These are phyloP conservation scores for Phyllachora maydis DNA, from an alignment of 2,329 filamentous ascomycete genomes.

Conservation along the genomic window DNA sequence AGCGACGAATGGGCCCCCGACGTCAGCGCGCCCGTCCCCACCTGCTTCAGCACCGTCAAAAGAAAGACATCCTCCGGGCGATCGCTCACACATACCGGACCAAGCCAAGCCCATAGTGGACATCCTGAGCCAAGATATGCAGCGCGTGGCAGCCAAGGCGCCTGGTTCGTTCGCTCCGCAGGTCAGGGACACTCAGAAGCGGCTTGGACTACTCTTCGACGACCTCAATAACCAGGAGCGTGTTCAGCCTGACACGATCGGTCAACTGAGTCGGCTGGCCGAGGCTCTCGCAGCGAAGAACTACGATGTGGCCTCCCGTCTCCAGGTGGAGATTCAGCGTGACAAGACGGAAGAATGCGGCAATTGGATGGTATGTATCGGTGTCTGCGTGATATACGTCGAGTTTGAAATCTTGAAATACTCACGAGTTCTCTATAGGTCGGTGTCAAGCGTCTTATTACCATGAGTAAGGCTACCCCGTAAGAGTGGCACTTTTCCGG, in stretches of 20 bases:
- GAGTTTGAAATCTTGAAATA: neutral
- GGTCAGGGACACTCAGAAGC: conserved; percentile 85
- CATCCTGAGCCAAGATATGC: conserved; percentile 65
- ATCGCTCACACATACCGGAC: conserved; percentile 72
- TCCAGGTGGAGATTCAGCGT: conserved; percentile 57
- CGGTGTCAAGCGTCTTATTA: conserved; percentile 40
- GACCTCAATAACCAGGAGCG: conserved; percentile 92
- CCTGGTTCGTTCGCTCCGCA: conserved; percentile 74
- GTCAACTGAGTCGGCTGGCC: conserved; percentile 42
- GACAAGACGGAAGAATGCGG: conserved; percentile 65
- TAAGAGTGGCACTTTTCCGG: too few species aligned
- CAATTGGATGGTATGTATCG: conserved; percentile 60
- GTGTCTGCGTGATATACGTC: neutral
- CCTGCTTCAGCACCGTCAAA: conserved; percentile 19
- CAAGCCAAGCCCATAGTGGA: conserved; percentile 62
- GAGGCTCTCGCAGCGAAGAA: conserved; percentile 47
- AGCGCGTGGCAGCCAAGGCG: conserved; percentile 68
- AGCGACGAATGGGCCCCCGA: conserved; percentile 12
- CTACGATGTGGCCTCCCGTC: conserved; percentile 42
- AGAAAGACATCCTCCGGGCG: conserved; percentile 55
- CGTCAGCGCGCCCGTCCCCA: conserved; percentile 15
- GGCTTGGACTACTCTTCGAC: conserved; percentile 84
- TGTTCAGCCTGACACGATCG: conserved; percentile 58
- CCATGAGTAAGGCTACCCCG: conserved; percentile 47
- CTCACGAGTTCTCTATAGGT: conserved; percentile 19